Percentiles rank a stretch among this genome's conserved stretches.
These are phyloP conservation scores for Penicillium robsamsonii DNA, from an alignment of 495 filamentous ascomycete species.

Conservation along the genomic window DNA sequence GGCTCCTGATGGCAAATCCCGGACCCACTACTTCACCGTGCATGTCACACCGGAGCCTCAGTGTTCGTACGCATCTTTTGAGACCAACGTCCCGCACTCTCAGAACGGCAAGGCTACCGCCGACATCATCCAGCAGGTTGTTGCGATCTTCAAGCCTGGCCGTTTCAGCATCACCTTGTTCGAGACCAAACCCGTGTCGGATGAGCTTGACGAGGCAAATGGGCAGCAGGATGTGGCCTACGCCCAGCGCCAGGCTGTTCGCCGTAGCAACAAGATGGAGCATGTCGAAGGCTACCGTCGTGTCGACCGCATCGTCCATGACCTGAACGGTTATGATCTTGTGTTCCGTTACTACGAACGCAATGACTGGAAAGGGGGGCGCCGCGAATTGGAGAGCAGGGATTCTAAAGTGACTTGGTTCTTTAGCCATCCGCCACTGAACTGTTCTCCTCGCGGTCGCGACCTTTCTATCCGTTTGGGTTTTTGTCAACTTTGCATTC, in stretches of 20 bases:
- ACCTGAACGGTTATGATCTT: constrained; percentile 95
- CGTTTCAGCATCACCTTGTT: constrained; percentile 97
- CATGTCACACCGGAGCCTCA: constrained; percentile 97
- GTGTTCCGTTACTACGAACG: constrained; percentile 97
- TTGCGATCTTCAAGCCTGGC: constrained; percentile 91
- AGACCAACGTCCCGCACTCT: constrained; percentile 94
- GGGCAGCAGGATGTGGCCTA: constrained; percentile 42
- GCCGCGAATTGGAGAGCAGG: constrained; percentile 67
- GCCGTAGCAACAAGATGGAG: constrained; percentile 71
- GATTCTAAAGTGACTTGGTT: constrained; percentile 25
- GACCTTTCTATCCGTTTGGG: constrained; percentile 21
- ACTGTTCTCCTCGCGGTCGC: constrained; percentile 12
- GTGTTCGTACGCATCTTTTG: constrained; percentile 98
- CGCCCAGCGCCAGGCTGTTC: constrained; percentile 43
- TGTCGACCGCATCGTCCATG: constrained; percentile 93
- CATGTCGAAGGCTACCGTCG: constrained; percentile 82
- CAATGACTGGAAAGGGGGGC: constrained; percentile 80
- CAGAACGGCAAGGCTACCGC: constrained; percentile 85
- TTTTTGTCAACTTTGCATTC: not conserved
- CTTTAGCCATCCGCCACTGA: not conserved
- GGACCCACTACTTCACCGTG: constrained; percentile 95
- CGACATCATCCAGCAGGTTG: constrained; percentile 89
- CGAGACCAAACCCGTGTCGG: constrained; percentile 68
- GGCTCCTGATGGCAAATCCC: constrained; percentile 60
- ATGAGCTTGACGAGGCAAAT: constrained; percentile 41